Base-by-base conservation (phyloP, 441 rosid genomes). In the Erodium moschatum region DNA sequence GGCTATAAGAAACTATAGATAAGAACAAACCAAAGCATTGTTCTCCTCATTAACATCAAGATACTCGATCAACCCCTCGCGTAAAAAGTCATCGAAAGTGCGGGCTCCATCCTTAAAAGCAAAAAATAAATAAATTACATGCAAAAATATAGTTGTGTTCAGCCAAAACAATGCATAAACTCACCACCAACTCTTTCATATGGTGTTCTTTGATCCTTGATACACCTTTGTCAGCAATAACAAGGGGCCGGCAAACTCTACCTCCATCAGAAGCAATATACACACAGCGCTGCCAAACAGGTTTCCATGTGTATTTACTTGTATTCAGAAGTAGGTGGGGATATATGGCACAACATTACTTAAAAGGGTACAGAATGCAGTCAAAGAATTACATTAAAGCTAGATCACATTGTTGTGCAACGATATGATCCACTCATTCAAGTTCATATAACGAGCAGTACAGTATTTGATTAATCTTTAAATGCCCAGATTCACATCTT, bases 191-290 rank as follows among this genome's bases (percentile, higher is more conserved):
- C 78, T 90, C 97, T 82, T 86, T 85, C 96, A 94, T 94, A 82
- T 94, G 97, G 77, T 91, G 85, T 46, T 81, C 86, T 77, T 91
- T 94, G 70, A 94, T 83, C 80, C 97, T 87, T 74, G 99, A 88
- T 74, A 85, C 75, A 68, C 99, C 99, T 77, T 85, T 86, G 84
- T 94, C 96, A 48, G 96, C 97, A 75, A 94, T 87, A 77, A 94
- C 99, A 67, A 94, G 90, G n/a, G 99, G 97, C 78, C 97, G 96
- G 82, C 97, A 91, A 76, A 94, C 99, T 72, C 99, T 89, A 70
- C 99, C 99, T 72, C 96, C 97, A 85, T 94, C 99, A 74, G 97
- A 91, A 80, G 99, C 99, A 81, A 94, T 83, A 74, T 94, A 87
- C 65, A 94, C 92, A 79, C 86, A 86, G 52, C 81, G 81, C 99